Evolutionary conservation across 108 stramenopile species (phyloP).

Genomic region (Craspedostauros australis): DNA sequence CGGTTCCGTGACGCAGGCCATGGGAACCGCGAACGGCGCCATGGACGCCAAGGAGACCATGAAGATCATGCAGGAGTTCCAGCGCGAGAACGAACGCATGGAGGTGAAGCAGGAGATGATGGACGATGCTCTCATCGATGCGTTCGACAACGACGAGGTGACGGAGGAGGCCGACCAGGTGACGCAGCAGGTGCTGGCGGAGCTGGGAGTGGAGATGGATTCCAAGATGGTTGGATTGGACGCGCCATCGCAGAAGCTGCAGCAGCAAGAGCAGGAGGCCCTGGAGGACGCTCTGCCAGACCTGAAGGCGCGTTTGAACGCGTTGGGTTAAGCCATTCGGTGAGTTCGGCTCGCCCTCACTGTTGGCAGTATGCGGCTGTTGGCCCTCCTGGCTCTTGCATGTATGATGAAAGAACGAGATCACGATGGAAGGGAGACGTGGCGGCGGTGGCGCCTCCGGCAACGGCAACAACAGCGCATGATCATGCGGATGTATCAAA

Average conservation of each 20-base stretch:
- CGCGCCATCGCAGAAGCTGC: slow-evolving; percentile 46
- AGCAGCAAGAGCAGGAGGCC: slow-evolving; percentile 53
- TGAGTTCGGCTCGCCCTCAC: too few species aligned
- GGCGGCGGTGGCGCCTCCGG: too few species aligned
- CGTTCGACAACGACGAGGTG: slow-evolving; percentile 71
- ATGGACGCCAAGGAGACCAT: slow-evolving; percentile 69
- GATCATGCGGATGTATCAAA: too few species aligned
- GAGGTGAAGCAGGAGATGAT: slow-evolving; percentile 76
- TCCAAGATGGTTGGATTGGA: slow-evolving; percentile 65
- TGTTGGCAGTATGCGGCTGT: too few species aligned
- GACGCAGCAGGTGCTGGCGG: slow-evolving; percentile 71
- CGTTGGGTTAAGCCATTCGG: too few species aligned
- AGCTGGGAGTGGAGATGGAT: slow-evolving; percentile 82
- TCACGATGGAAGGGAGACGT: too few species aligned
- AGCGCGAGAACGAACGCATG: slow-evolving; percentile 54
- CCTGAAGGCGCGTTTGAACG: slow-evolving; percentile 73
- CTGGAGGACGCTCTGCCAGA: slow-evolving; percentile 64
- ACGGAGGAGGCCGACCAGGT: slow-evolving; percentile 75
- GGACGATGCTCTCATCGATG: slow-evolving; percentile 77
- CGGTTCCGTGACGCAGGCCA: slow-evolving; percentile 45
- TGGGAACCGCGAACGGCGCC: slow-evolving; percentile 50
- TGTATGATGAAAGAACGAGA: too few species aligned
- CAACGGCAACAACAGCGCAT: too few species aligned
- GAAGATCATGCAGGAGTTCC: slow-evolving; percentile 67
- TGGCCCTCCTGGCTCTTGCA: too few species aligned